These are phyloP conservation scores for Phytophthora cryptogea DNA, from an alignment of 352 stramenopile genomes.

Conservation along the genomic window DNA sequence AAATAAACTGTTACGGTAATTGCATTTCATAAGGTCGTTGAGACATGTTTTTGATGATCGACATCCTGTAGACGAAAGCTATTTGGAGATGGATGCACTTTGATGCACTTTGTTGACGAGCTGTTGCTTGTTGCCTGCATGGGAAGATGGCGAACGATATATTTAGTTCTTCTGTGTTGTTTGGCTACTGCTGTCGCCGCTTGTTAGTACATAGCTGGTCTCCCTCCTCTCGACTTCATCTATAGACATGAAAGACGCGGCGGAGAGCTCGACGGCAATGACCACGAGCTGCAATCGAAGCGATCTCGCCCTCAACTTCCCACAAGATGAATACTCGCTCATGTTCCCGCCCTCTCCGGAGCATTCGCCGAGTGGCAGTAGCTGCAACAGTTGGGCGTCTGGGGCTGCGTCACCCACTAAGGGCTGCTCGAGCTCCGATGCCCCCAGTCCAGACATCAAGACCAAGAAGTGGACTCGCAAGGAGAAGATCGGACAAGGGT, in stretches of 20 bases:
- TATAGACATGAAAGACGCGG: slow-evolving; percentile 32
- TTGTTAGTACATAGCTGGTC: slow-evolving; percentile 14
- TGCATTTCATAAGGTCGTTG: not conserved
- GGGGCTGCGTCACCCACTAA: slow-evolving; percentile 26
- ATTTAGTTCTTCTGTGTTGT: slow-evolving; percentile 19
- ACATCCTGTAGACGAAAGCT: slow-evolving; percentile 24
- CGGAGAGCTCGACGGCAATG: slow-evolving; percentile 1
- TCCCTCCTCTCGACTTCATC: slow-evolving; percentile 13
- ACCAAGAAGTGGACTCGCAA: slow-evolving; percentile 59
- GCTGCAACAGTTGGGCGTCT: slow-evolving; percentile 29
- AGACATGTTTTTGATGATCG: slow-evolving; percentile 19
- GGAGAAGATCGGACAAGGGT: slow-evolving; percentile 85
- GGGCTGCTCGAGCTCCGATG: slow-evolving; percentile 15
- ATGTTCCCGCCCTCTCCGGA: slow-evolving; percentile 34
- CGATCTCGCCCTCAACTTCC: slow-evolving; percentile 13
- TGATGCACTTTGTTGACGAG: too few species aligned
- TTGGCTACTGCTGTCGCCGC: slow-evolving; percentile 5
- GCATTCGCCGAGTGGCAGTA: slow-evolving; percentile 37
- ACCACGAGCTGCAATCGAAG: slow-evolving; percentile 4
- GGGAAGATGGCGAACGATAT: slow-evolving; percentile 20
- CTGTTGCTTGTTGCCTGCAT: not conserved
- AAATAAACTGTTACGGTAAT: not conserved
- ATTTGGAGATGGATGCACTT: slow-evolving; percentile 11
- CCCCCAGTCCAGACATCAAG: slow-evolving; percentile 20
- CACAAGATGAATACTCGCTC: slow-evolving; percentile 31